These are phyloP conservation scores for Gloeophyllum trabeum DNA, from an alignment of 768 basidiomycete species.

Conservation along the genomic window DNA sequence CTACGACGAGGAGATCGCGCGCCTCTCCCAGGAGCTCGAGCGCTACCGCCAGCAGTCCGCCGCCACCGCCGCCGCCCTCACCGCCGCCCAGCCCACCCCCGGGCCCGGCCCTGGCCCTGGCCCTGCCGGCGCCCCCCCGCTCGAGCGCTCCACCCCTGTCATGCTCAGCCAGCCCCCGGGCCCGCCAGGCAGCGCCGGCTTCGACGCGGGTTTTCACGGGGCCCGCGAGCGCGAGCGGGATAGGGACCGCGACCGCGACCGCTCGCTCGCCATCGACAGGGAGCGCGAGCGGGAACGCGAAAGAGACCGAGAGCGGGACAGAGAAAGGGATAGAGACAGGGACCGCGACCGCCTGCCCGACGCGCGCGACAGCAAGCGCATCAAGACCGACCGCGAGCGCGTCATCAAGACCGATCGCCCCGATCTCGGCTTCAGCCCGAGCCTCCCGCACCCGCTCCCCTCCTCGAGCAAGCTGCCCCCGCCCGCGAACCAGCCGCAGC, in stretches of 20 bases:
- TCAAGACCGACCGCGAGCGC: conserved; percentile 36
- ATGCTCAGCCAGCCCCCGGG: conserved; percentile 13
- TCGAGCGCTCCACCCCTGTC: no score
- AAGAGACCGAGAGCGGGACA: conserved; percentile 17
- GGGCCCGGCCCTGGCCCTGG: conserved; percentile 22
- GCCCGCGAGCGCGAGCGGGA: conserved; percentile 16
- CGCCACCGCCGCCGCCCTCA: conserved; percentile 15
- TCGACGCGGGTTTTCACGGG: conserved; percentile 6
- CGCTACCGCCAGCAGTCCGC: conserved; percentile 24
- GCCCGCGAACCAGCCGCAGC: conserved; percentile 15
- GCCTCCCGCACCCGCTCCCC: neutral
- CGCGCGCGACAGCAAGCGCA: conserved; percentile 23
- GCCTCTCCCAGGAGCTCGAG: conserved; percentile 61
- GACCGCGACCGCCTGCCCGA: conserved; percentile 24
- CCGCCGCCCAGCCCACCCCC: conserved; percentile 22
- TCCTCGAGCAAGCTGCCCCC: neutral
- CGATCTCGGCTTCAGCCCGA: conserved; percentile 18
- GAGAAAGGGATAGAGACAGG: conserved; percentile 19
- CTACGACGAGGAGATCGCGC: conserved; percentile 76
- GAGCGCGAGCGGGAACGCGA: conserved; percentile 6
- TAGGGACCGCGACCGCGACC: conserved; percentile 21
- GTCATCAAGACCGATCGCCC: conserved; percentile 31
- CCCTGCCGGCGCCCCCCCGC: conserved; percentile 20
- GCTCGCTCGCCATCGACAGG: neutral
- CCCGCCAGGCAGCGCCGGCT: conserved; percentile 7